These are phyloP conservation scores for Lentinula edodes DNA, from an alignment of 768 basidiomycete genomes.

Conservation along the genomic window DNA sequence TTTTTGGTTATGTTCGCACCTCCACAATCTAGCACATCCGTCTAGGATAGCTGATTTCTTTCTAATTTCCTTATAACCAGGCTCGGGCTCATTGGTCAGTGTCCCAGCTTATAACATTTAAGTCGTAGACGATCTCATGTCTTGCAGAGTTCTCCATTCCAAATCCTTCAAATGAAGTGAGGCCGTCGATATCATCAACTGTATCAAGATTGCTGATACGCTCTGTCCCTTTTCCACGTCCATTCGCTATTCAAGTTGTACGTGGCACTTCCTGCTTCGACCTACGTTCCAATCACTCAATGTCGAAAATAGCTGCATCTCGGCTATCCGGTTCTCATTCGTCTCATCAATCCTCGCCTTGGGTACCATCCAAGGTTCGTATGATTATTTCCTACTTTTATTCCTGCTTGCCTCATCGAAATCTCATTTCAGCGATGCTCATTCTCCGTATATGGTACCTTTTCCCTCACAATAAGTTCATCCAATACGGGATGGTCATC, in stretches of 20 bases:
- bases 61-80: slow-evolving; percentile 6
- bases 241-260: slow-evolving; percentile 12
- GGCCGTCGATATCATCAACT: not conserved
- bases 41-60: not conserved
- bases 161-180: slow-evolving; percentile 20
- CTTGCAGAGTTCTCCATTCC: slow-evolving; percentile 18
- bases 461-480: slow-evolving; percentile 23
- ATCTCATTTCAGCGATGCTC: slow-evolving; percentile 25
- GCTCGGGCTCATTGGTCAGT: slow-evolving; percentile 17
- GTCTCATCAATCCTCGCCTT: slow-evolving; percentile 21
- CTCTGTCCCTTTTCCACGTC: slow-evolving; percentile 12
- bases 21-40: not conserved
- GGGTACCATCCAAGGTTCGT: slow-evolving; percentile 28
- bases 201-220: not conserved
- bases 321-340: slow-evolving; percentile 22
- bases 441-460: slow-evolving; percentile 37
- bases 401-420: no score
- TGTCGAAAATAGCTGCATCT: slow-evolving; percentile 18
- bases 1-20: slow-evolving; percentile 19
- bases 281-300: not conserved
- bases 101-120: not conserved
- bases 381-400: not conserved
- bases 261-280: not conserved
- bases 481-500: slow-evolving; percentile 23
- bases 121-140: no score